Percentiles rank a stretch among this genome's conserved stretches.
Evolutionary conservation across 2,329 filamentous ascomycete species (phyloP).

Genomic region (Penicillium digitatum): DNA sequence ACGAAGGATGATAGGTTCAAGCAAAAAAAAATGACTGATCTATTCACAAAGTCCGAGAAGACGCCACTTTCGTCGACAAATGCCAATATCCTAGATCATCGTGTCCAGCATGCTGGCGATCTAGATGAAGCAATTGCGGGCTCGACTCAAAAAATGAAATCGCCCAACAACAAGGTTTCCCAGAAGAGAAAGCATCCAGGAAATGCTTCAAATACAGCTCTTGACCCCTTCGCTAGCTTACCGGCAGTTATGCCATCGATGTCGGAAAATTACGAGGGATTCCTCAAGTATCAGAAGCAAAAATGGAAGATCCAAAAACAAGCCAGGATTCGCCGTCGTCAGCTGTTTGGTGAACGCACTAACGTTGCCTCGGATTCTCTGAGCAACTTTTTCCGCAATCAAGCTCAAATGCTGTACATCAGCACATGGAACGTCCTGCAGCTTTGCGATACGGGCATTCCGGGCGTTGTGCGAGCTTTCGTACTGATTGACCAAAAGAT

Average conservation of each 20-base stretch:
- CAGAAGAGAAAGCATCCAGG: slow-evolving; percentile 74
- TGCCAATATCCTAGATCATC: slow-evolving; percentile 59
- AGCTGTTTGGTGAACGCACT: slow-evolving; percentile 85
- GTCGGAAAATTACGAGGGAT: slow-evolving; percentile 79
- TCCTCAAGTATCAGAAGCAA: slow-evolving; percentile 91
- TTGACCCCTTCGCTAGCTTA: slow-evolving; percentile 76
- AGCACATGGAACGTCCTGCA: slow-evolving; percentile 95
- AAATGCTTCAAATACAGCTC: slow-evolving; percentile 55
- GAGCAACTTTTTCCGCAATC: slow-evolving; percentile 78
- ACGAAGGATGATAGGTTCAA: slow-evolving; percentile 96
- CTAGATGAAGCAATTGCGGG: slow-evolving; percentile 72
- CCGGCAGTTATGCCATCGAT: slow-evolving; percentile 81
- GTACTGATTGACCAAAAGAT: slow-evolving; percentile 92
- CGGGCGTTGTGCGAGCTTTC: slow-evolving; percentile 81
- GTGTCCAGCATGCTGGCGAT: slow-evolving; percentile 57
- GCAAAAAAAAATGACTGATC: slow-evolving; percentile 96
- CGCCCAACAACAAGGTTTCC: slow-evolving; percentile 51
- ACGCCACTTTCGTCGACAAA: slow-evolving; percentile 68
- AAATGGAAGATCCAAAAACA: slow-evolving; percentile 99
- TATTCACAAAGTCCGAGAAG: slow-evolving; percentile 63
- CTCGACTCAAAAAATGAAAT: slow-evolving; percentile 62
- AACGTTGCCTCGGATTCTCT: slow-evolving; percentile 57
- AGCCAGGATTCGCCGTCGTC: slow-evolving; percentile 75
- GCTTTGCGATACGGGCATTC: slow-evolving; percentile 73
- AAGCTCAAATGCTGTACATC: slow-evolving; percentile 83